Evolutionary conservation across 2,329 filamentous ascomycete species (phyloP).

Genomic region (Venturiaceae sp.): DNA sequence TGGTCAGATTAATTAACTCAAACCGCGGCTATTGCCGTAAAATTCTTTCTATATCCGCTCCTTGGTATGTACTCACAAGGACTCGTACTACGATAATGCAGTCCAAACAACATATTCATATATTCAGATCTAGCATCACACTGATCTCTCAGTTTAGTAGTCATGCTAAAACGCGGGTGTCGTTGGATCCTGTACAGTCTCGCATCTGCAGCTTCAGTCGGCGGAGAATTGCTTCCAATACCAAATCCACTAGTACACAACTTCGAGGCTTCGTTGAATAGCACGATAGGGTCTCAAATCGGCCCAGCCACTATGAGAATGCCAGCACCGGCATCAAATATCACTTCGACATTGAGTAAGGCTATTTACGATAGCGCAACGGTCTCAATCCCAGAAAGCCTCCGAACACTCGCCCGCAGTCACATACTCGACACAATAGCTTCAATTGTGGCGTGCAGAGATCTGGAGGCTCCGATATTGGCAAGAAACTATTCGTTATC

Average conservation of each 20-base stretch:
- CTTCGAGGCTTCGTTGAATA: background rate
- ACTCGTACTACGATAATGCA: too few species aligned
- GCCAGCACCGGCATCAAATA: background rate
- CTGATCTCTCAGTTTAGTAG: too few species aligned
- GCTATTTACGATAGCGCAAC: background rate
- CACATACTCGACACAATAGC: background rate
- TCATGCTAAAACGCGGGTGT: too few species aligned
- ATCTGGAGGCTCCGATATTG: background rate
- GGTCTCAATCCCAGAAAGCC: background rate
- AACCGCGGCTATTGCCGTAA: background rate
- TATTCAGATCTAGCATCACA: too few species aligned
- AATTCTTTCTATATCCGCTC: too few species aligned
- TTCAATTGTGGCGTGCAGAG: conserved; percentile 1
- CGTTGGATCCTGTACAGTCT: too few species aligned
- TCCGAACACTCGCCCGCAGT: background rate
- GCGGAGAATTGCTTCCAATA: too few species aligned
- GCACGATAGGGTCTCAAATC: background rate
- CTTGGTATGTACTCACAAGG: too few species aligned
- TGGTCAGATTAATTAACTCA: too few species aligned
- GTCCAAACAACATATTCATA: too few species aligned
- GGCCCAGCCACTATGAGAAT: background rate
- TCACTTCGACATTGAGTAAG: background rate
- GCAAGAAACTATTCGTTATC: conserved; percentile 1
- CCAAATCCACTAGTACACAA: too few species aligned
- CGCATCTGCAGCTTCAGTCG: too few species aligned